These are phyloP conservation scores for Moricandia moricandioides DNA, from an alignment of 345 rosid species.

Conservation along the genomic window DNA sequence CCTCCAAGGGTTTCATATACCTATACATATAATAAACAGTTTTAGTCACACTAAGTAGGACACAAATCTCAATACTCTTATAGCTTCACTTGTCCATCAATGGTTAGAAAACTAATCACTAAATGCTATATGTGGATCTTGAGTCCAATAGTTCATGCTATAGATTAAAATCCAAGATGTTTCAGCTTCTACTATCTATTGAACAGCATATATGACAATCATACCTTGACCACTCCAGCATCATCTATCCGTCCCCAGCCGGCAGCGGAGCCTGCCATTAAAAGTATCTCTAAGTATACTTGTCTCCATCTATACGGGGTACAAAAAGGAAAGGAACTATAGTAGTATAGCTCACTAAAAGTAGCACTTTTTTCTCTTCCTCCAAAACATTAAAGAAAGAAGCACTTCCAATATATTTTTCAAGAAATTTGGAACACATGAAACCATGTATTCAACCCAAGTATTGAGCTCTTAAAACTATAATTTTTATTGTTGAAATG, in stretches of 20 bases:
- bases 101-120: not conserved
- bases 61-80: not conserved
- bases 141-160: not conserved
- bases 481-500: constrained; percentile 1
- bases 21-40: constrained; percentile 36
- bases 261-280: constrained; percentile 77
- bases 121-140: constrained; percentile 6
- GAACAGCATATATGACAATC: not conserved
- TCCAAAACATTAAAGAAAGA: constrained; percentile 10
- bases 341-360: not conserved
- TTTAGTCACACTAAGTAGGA: not conserved
- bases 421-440: not conserved
- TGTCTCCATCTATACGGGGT: constrained; percentile 1
- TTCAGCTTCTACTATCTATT: constrained; percentile 11
- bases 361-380: not conserved
- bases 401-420: not conserved
- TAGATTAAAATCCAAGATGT: not conserved
- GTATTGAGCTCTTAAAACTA: constrained; percentile 7
- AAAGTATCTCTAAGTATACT: constrained; percentile 13
- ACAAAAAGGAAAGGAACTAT: not conserved
- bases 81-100: not conserved
- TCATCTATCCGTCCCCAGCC: constrained; percentile 97
- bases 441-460: not conserved
- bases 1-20: constrained; percentile 86
- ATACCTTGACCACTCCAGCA: constrained; percentile 94